These are phyloP conservation scores for Russula earlei DNA, from an alignment of 768 basidiomycete species.

Conservation along the genomic window DNA sequence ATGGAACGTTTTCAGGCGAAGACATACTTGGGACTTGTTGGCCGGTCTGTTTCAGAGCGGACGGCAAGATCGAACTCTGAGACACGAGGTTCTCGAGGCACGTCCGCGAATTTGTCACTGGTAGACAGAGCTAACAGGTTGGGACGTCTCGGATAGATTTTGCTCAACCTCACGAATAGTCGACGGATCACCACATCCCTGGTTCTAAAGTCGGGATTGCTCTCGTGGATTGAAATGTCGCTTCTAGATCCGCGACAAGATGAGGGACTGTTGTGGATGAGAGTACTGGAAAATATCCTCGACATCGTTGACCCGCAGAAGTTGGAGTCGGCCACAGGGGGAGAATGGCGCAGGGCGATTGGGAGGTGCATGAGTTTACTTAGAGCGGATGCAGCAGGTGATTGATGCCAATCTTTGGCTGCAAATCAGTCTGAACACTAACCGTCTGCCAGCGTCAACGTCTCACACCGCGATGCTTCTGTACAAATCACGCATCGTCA, in stretches of 20 bases:
- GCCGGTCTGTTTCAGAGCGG: constrained; percentile 74
- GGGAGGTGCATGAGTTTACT: constrained; percentile 42
- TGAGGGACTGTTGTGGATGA: constrained; percentile 21
- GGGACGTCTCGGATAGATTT: constrained; percentile 36
- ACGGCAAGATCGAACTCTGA: constrained; percentile 39
- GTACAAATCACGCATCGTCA: background rate
- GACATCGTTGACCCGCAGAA: constrained; percentile 38
- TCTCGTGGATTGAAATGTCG: constrained; percentile 81
- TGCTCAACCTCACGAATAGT: constrained; percentile 68
- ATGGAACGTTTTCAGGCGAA: constrained; percentile 69
- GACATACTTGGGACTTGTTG: constrained; percentile 84
- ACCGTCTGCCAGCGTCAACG: background rate
- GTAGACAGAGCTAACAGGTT: background rate
- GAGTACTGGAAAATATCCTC: constrained; percentile 29
- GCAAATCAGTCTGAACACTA: background rate
- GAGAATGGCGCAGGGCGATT: constrained; percentile 52
- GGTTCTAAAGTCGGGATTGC: constrained; percentile 57
- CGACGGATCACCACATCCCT: constrained; percentile 60
- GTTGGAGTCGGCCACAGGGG: constrained; percentile 42
- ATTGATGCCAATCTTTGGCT: background rate
- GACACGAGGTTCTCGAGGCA: constrained; percentile 61
- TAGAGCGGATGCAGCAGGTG: constrained; percentile 26
- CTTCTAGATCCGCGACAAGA: constrained; percentile 24
- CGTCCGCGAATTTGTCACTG: constrained; percentile 16
- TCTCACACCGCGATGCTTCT: background rate